Evolutionary conservation across 257 asterid species (phyloP).

Genomic region (Jacaranda copaia): DNA sequence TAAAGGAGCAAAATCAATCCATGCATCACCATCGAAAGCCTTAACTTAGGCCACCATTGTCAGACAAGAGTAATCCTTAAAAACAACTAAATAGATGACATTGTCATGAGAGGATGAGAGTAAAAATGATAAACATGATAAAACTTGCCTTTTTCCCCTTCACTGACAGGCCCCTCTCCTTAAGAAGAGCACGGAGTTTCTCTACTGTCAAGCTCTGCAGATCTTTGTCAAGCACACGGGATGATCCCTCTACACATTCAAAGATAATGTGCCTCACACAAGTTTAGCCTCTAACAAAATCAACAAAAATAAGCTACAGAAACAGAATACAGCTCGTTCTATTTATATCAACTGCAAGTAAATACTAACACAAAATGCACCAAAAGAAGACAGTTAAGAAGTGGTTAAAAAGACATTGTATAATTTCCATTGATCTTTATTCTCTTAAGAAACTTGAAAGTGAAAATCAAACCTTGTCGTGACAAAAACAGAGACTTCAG

Average conservation of each 20-base stretch:
- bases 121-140: neutral
- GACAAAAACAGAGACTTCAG: neutral
- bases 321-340: neutral
- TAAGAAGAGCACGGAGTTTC: constrained; percentile 62
- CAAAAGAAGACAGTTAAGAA: neutral
- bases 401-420: neutral
- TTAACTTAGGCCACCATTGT: neutral
- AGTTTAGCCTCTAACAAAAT: constrained; percentile 3
- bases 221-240: constrained; percentile 43
- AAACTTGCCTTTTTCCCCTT: constrained; percentile 75
- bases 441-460: neutral
- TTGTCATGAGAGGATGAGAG: neutral
- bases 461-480: neutral
- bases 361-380: neutral
- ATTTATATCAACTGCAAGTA: neutral
- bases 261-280: neutral
- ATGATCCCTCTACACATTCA: constrained; percentile 45
- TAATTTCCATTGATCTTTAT: neutral
- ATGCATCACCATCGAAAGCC: neutral
- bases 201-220: constrained; percentile 68
- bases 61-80: neutral
- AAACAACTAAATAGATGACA: neutral
- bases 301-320: constrained; percentile 18
- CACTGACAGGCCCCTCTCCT: constrained; percentile 69
- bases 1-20: neutral